These are phyloP conservation scores for Abrus pulchellus DNA, from an alignment of 306 rosid species.

Conservation along the genomic window DNA sequence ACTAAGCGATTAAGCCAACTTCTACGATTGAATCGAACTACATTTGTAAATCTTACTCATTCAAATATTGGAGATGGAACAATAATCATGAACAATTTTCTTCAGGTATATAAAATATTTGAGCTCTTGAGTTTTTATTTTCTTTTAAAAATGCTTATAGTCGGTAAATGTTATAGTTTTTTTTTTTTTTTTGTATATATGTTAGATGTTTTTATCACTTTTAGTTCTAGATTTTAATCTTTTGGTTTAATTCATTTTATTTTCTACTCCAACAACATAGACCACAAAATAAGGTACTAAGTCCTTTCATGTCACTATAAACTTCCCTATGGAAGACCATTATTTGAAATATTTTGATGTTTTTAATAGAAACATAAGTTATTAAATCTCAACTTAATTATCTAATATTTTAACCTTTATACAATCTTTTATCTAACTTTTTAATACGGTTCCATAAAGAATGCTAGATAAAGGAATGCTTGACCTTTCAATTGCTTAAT, in stretches of 20 bases:
- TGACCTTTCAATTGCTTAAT: background rate
- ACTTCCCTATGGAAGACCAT: background rate
- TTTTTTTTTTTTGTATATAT: background rate
- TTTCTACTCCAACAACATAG: background rate
- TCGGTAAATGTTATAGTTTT: background rate
- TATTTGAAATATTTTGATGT: background rate
- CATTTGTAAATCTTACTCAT: slow-evolving; percentile 62
- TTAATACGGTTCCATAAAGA: background rate
- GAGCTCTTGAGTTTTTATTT: background rate
- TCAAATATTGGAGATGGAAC: slow-evolving; percentile 78
- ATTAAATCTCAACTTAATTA: background rate
- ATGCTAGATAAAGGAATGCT: background rate
- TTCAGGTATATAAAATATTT: slow-evolving; percentile 51
- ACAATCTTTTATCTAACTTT: background rate
- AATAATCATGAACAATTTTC: slow-evolving; percentile 72
- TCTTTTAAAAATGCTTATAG: background rate
- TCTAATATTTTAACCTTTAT: background rate
- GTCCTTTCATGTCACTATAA: background rate
- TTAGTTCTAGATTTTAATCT: background rate
- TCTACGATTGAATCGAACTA: slow-evolving; percentile 72
- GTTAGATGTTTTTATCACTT: background rate
- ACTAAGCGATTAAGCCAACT: slow-evolving; percentile 74
- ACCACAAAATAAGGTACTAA: background rate
- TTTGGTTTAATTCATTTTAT: slow-evolving; percentile 4
- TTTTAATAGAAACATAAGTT: background rate